Evolutionary conservation across 495 filamentous ascomycete species (phyloP).

Genomic region (Collariella sp.): DNA sequence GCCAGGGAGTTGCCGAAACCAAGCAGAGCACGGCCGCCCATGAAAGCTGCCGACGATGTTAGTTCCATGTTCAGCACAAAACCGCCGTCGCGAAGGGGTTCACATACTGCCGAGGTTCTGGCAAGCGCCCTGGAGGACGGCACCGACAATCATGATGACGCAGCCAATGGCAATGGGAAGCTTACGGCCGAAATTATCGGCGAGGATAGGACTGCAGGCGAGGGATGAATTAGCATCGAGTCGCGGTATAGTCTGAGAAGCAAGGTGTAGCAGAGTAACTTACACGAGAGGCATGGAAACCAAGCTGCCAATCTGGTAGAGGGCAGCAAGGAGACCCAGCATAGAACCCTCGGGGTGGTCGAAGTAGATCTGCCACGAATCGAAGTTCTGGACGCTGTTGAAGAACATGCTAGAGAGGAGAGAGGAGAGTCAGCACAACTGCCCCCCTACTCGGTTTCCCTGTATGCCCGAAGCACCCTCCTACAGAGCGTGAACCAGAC

Average conservation of each 20-base stretch:
- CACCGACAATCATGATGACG: conserved; percentile 55
- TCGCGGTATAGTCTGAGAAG: not conserved
- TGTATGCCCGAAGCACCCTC: not conserved
- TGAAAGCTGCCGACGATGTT: conserved; percentile 20
- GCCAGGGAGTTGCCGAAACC: conserved; percentile 52
- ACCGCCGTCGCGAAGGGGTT: not conserved
- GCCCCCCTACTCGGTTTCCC: not conserved
- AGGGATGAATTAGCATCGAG: conserved; percentile 16
- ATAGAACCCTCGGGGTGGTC: conserved; percentile 42
- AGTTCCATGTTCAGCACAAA: not conserved
- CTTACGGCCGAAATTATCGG: conserved; percentile 55
- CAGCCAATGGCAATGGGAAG: conserved; percentile 54
- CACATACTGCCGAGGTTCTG: conserved; percentile 32
- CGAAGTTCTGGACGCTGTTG: conserved; percentile 46
- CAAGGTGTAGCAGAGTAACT: conserved; percentile 13
- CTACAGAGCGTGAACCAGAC: not conserved
- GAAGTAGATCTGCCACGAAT: conserved; percentile 44
- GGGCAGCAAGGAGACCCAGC: conserved; percentile 57
- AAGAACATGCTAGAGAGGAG: conserved; percentile 41
- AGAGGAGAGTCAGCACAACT: conserved; percentile 6
- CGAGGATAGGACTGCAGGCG: conserved; percentile 44
- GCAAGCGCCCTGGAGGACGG: conserved; percentile 45
- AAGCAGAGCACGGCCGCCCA: conserved; percentile 42
- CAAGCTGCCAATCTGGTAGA: conserved; percentile 60
- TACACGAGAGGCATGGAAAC: conserved; percentile 56